Evolutionary conservation across 805 yeast species (phyloP).

Genomic region (Starmerella floricola): DNA sequence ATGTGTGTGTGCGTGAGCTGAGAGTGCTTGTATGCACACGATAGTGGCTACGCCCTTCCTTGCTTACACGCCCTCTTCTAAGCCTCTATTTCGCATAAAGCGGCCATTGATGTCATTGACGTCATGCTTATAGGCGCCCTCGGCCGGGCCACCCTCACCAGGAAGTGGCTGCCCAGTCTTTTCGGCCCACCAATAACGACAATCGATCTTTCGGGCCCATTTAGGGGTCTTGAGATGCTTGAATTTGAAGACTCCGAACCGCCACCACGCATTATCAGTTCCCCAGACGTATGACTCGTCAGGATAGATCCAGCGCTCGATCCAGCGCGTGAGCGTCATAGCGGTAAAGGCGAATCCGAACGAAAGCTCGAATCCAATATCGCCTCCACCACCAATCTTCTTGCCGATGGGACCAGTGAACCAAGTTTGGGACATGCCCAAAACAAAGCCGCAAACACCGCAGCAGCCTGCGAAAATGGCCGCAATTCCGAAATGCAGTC

Average conservation of each 20-base stretch:
- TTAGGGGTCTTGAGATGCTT: constrained; percentile 10
- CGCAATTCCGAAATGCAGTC: constrained; percentile 65
- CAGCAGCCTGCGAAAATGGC: constrained; percentile 67
- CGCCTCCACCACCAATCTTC: constrained; percentile 66
- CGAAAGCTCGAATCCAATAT: constrained; percentile 74
- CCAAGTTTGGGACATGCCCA: constrained; percentile 85
- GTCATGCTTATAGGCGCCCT: constrained; percentile 14
- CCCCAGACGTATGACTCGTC: constrained; percentile 20
- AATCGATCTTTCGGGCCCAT: constrained; percentile 15
- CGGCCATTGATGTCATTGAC: constrained; percentile 6
- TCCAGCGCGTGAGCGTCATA: constrained; percentile 19
- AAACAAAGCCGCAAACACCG: constrained; percentile 73
- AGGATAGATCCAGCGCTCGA: constrained; percentile 21
- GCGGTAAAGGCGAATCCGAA: constrained; percentile 53
- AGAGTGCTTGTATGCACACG: too few relatives aligned
- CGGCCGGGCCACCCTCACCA: constrained; percentile 17
- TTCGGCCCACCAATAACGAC: constrained; percentile 18
- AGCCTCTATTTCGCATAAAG: constrained; percentile 12
- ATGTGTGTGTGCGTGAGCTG: too few relatives aligned
- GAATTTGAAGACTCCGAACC: constrained; percentile 13
- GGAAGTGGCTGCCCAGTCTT: constrained; percentile 13
- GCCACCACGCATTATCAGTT: constrained; percentile 22
- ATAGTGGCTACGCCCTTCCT: too few relatives aligned
- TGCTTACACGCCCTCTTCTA: constrained; percentile 9
- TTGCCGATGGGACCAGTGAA: constrained; percentile 59